Evolutionary conservation across 495 filamentous ascomycete genomes (phyloP).

Genomic region (Lentithecium fluviatile): DNA sequence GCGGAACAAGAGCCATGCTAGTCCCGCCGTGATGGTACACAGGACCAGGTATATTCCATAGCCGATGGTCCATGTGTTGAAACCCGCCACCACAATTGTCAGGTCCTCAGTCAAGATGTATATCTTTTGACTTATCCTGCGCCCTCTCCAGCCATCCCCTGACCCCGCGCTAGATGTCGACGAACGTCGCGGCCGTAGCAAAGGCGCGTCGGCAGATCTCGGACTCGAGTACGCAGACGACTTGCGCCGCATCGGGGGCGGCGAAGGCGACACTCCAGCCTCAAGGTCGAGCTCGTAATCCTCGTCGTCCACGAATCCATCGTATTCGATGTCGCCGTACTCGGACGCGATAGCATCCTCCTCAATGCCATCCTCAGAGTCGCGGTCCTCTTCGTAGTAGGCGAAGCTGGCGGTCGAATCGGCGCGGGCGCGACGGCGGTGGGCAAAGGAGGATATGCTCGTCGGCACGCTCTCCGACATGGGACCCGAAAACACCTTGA

Average conservation of each 20-base stretch:
- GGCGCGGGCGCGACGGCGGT: slow-evolving; percentile 64
- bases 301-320: slow-evolving; percentile 36
- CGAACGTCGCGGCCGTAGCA: slow-evolving; percentile 65
- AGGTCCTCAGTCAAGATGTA: slow-evolving; percentile 92
- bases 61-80: slow-evolving; percentile 69
- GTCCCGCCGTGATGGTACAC: slow-evolving; percentile 68
- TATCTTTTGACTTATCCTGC: slow-evolving; percentile 74
- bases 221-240: slow-evolving; percentile 56
- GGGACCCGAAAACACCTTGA: slow-evolving; percentile 85
- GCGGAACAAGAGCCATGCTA: slow-evolving; percentile 78
- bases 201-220: slow-evolving; percentile 66
- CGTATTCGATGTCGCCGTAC: slow-evolving; percentile 43
- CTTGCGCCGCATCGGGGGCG: slow-evolving; percentile 47
- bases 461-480: slow-evolving; percentile 93
- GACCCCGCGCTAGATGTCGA: slow-evolving; percentile 59
- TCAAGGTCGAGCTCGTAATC: slow-evolving; percentile 38
- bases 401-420: slow-evolving; percentile 87
- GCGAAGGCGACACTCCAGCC: slow-evolving; percentile 33
- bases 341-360: slow-evolving; percentile 3
- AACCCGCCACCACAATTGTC: slow-evolving; percentile 88
- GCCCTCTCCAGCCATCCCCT: slow-evolving; percentile 54
- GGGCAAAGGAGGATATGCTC: slow-evolving; percentile 81
- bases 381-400: slow-evolving; percentile 63
- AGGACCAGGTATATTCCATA: slow-evolving; percentile 65
- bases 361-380: neutral